Percentiles rank a stretch among this genome's conserved stretches.
These are phyloP conservation scores for Coemansia sp. DNA, from an alignment of 192 early-diverging fungal species.

Conservation along the genomic window DNA sequence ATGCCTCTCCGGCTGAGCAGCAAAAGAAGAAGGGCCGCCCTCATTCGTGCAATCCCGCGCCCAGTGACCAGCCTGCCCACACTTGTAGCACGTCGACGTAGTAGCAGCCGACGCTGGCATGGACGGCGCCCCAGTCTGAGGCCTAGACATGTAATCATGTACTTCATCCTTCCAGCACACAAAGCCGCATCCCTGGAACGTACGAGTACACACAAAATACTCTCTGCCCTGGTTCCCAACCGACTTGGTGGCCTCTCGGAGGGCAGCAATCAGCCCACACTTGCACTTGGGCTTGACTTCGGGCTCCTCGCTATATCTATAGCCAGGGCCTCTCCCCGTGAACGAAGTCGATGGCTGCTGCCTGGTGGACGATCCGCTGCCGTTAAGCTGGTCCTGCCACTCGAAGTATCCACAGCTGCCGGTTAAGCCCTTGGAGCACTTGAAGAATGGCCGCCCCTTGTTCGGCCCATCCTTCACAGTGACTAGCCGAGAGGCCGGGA, in stretches of 20 bases:
- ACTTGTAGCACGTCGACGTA: constrained; percentile 36
- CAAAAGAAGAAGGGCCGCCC: not conserved
- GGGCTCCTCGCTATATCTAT: constrained; percentile 1
- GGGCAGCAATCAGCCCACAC: constrained; percentile 49
- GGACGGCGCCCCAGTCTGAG: not conserved
- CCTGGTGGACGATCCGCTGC: not conserved
- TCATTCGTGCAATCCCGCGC: constrained; percentile 35
- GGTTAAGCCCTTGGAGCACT: constrained; percentile 40
- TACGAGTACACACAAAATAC: constrained; percentile 54
- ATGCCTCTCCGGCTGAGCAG: not conserved
- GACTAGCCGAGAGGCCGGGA: constrained; percentile 35
- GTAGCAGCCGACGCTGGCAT: not conserved
- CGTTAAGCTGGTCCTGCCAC: constrained; percentile 56
- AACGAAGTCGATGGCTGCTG: not conserved
- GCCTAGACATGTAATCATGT: constrained; percentile 13
- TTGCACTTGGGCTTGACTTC: constrained; percentile 49
- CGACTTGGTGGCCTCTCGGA: constrained; percentile 9
- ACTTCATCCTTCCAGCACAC: constrained; percentile 42
- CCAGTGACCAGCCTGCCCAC: constrained; percentile 40
- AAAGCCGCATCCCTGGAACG: constrained; percentile 36
- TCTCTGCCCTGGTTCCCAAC: constrained; percentile 55
- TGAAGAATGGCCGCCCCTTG: constrained; percentile 58
- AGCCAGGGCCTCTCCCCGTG: not conserved
- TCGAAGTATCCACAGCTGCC: constrained; percentile 58
- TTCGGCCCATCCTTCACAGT: constrained; percentile 56